Evolutionary conservation across 1,284 basidiomycete genomes (phyloP), one percentile per base, ranked within the genome.

Genomic region (Amylostereum areolatum): DNA sequence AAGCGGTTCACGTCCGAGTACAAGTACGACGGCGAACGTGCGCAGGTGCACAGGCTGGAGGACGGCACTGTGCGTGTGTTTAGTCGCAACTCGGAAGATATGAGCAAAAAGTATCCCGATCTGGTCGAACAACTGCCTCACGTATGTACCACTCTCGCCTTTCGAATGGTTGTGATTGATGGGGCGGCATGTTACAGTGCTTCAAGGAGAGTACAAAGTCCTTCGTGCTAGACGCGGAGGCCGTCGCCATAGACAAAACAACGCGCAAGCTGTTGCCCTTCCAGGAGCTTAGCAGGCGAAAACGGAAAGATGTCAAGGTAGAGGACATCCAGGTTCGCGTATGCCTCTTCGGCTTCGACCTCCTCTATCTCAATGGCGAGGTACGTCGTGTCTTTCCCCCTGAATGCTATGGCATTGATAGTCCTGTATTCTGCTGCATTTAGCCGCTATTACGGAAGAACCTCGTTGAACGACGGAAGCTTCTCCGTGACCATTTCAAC

Each of bases 91-190:
- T 97, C 93, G 33, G 97, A 99, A 66, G 93, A 99, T 63, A 99
- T 99, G 97, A 95, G 90, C 65, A 94, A 94, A 63, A 99, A 99
- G 65, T 99, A 99, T 69, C 97, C 96, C 0, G 97, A 99, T 71
- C 74, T 99, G 11, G 83, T 98, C 12, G 91, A 93, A 58, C 94
- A 98, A 62, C 75, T 98, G 32, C 93, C 95, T 1, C 77, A 80
- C 43, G 94, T 92, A 55, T 57, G 78, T 71, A 12, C 45, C 43
- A 40, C 11, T 4, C 12, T 43, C 47, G 39, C 32, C 45, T 18
- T 29, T 2, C 25, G 10, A 9, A 28, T 50, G 31, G 9, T 8
- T 2, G 28, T n/a, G 9, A 4, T 35, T 34, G 35, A 51, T 34
- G 43, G 52, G 52, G 56, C 48, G 45, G 52, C 53, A 6, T 48